Evolutionary conservation across 352 stramenopile genomes (phyloP).

Genomic region (Phytopythium sindhum): DNA sequence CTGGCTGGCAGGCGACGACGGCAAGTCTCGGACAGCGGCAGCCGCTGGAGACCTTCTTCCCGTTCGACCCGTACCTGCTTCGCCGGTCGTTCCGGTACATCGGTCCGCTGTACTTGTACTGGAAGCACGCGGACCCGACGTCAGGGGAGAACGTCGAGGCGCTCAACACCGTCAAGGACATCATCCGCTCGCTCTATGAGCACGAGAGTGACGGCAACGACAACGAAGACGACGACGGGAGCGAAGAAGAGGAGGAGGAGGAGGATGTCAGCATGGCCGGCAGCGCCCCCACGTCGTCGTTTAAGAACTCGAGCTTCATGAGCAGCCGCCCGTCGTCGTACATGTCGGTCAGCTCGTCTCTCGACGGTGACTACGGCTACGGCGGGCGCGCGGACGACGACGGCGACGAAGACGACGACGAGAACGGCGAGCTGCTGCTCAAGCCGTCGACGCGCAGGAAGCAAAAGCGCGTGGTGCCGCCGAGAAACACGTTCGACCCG

Average conservation of each 20-base stretch:
- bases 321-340: constrained; percentile 42
- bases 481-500: constrained; percentile 52
- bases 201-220: constrained; percentile 27
- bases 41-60: constrained; percentile 92
- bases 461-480: constrained; percentile 22
- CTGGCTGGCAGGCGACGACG: constrained; percentile 17
- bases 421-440: constrained; percentile 6
- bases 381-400: constrained; percentile 12
- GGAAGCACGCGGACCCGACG: constrained; percentile 86
- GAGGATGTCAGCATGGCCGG: constrained; percentile 63
- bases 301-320: constrained; percentile 53
- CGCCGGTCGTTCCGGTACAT: constrained; percentile 92
- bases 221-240: constrained; percentile 37
- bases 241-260: constrained; percentile 28
- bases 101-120: constrained; percentile 92
- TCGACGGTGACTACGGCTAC: constrained; percentile 40
- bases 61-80: constrained; percentile 97
- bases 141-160: constrained; percentile 66
- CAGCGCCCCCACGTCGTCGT: constrained; percentile 40
- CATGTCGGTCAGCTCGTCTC: constrained; percentile 54
- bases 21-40: constrained; percentile 49
- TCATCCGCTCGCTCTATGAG: constrained; percentile 57
- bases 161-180: constrained; percentile 56
- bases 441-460: constrained; percentile 6
- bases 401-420: constrained; percentile 20